These are phyloP conservation scores for Miscanthus sacchariflorus DNA, from an alignment of 202 grass and related monocot species.

Conservation along the genomic window DNA sequence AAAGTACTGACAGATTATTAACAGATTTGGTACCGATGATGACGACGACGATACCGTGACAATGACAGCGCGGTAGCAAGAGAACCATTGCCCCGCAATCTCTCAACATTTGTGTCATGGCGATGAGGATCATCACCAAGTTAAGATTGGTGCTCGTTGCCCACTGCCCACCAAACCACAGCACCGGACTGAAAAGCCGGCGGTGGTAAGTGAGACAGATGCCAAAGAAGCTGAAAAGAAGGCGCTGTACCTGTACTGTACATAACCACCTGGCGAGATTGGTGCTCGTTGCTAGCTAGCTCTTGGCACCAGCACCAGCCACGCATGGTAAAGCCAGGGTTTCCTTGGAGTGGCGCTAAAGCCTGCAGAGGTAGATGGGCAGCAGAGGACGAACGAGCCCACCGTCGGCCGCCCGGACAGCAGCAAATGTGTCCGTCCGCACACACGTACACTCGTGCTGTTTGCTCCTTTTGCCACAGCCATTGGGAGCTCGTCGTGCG, in stretches of 20 bases:
- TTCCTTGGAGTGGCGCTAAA: constrained; percentile 82
- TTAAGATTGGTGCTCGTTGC: background rate
- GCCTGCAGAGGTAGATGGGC: constrained; percentile 51
- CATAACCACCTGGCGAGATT: background rate
- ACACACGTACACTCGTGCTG: constrained; percentile 7
- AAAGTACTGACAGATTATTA: background rate
- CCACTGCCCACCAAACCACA: constrained; percentile 21
- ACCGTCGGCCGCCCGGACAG: constrained; percentile 19
- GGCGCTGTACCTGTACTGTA: background rate
- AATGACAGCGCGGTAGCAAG: background rate
- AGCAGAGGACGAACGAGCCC: background rate
- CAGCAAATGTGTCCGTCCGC: background rate
- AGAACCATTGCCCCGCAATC: background rate
- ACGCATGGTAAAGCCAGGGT: constrained; percentile 38
- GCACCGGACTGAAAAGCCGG: background rate
- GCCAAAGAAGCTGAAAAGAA: constrained; percentile 12
- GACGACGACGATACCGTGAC: background rate
- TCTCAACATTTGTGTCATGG: background rate
- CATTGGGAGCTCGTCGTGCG: constrained; percentile 15
- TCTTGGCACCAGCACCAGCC: constrained; percentile 10
- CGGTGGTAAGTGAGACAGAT: background rate
- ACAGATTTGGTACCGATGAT: background rate
- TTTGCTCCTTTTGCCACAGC: constrained; percentile 13
- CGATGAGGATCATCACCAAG: background rate
- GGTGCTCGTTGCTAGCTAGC: too few relatives aligned